phyloP scores from a whole-genome alignment of 2,329 filamentous ascomycete species.

The Colletotrichum musicola region DNA sequence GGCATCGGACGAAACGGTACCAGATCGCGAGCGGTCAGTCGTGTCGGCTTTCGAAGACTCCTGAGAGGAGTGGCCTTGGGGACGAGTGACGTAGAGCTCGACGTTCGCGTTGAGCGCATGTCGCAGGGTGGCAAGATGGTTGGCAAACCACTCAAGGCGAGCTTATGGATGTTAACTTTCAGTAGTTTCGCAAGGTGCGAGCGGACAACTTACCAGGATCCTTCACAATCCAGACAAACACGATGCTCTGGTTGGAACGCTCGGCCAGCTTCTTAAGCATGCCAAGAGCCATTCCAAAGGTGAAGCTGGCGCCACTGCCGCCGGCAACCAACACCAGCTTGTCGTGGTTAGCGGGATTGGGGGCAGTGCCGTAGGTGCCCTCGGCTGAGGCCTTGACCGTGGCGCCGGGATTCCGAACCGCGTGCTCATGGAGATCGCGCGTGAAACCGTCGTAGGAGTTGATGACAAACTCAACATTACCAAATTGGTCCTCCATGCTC shows the following conservation, averaged over 20 bases:
- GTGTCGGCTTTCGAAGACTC: background rate
- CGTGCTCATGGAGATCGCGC: constrained; percentile 60
- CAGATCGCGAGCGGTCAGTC: constrained; percentile 19
- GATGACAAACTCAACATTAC: constrained; percentile 68
- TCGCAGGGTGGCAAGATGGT: constrained; percentile 50
- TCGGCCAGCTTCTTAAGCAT: constrained; percentile 47
- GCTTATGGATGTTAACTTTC: constrained; percentile 42
- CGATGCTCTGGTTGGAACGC: constrained; percentile 45
- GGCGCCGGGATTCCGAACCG: constrained; percentile 56
- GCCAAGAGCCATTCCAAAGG: constrained; percentile 54
- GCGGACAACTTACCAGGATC: constrained; percentile 48
- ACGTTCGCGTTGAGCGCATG: constrained; percentile 47
- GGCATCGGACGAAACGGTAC: constrained; percentile 19
- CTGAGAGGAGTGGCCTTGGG: background rate
- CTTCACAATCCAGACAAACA: constrained; percentile 57
- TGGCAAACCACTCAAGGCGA: constrained; percentile 53
- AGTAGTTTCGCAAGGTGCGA: constrained; percentile 15
- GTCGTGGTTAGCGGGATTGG: constrained; percentile 52
- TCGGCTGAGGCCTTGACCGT: constrained; percentile 62
- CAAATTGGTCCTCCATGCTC: constrained; percentile 50
- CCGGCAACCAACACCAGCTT: constrained; percentile 43
- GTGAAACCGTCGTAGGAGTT: constrained; percentile 69
- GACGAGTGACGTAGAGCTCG: constrained; percentile 51
- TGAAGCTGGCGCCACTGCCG: constrained; percentile 72
- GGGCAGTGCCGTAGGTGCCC: constrained; percentile 66